Evolutionary conservation across 202 grass and related monocot species (phyloP).

Genomic region (Brachypodium distachyon): DNA sequence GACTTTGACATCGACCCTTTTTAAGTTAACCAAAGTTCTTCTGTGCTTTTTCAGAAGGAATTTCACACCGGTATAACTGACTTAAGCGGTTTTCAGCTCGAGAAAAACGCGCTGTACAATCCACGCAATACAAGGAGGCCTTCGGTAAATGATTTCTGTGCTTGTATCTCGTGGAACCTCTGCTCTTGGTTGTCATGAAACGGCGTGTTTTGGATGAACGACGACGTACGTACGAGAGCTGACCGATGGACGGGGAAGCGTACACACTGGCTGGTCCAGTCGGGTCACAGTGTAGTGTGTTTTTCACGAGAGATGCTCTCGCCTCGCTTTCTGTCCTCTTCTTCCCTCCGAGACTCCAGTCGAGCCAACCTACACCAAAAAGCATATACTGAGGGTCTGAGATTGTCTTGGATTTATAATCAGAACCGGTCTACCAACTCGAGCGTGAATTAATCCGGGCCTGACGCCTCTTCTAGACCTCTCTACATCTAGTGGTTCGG

Average conservation of each 20-base stretch:
- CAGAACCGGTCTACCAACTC: background rate
- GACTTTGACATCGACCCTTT: background rate
- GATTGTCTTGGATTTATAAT: background rate
- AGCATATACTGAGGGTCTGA: background rate
- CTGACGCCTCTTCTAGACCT: background rate
- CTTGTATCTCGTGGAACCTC: background rate
- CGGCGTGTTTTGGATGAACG: background rate
- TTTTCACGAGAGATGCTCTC: conserved; percentile 18
- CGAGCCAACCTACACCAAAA: background rate
- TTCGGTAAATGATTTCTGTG: background rate
- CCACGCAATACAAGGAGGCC: background rate
- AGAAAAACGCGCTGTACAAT: background rate
- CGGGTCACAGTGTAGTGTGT: background rate
- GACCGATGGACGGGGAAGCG: background rate
- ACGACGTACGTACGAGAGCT: background rate
- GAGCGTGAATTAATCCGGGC: background rate
- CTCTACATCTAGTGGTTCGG: no score
- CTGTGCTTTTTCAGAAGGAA: background rate
- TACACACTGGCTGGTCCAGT: background rate
- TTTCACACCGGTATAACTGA: no score
- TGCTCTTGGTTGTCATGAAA: background rate
- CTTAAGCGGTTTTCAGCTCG: background rate
- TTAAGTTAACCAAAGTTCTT: background rate
- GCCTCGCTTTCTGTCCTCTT: background rate
- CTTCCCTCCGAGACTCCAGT: no score